Percentiles rank a stretch among this genome's conserved stretches.
Conservation (phyloP, 129 eudicot species). For the Smallanthus sonchifolius region DNA sequence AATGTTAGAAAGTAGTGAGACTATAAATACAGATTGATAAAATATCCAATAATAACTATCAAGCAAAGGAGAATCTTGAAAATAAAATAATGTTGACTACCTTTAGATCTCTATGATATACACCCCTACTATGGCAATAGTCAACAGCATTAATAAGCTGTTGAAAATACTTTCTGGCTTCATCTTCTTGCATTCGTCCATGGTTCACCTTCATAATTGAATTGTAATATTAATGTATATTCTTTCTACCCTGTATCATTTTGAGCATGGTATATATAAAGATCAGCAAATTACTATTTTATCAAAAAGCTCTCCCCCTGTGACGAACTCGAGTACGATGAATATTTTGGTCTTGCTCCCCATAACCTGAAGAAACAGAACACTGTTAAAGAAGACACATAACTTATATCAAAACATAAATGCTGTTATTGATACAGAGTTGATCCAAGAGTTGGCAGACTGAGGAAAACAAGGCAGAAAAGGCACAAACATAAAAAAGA, state of each 20-base stretch:
- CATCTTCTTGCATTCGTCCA: slow-evolving; percentile 95
- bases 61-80: neutral
- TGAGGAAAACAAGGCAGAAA: no score
- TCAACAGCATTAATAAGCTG: slow-evolving; percentile 95
- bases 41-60: neutral
- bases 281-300: slow-evolving; percentile 69
- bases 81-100: slow-evolving; percentile 29
- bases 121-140: slow-evolving; percentile 99
- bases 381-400: slow-evolving; percentile 3
- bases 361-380: slow-evolving; percentile 66
- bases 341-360: slow-evolving; percentile 93
- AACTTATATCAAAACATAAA: neutral
- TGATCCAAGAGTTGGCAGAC: no score
- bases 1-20: neutral
- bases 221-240: slow-evolving; percentile 5
- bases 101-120: slow-evolving; percentile 92
- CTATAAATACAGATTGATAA: neutral
- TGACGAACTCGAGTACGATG: slow-evolving; percentile 83
- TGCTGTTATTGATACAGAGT: neutral
- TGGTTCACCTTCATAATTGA: slow-evolving; percentile 58
- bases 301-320: slow-evolving; percentile 98
- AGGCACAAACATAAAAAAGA: no score
- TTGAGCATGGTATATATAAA: neutral
- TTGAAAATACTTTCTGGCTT: slow-evolving; percentile 91
- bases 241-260: slow-evolving; percentile 1